Evolutionary conservation across 805 yeast species (phyloP).

Genomic region (Pichia paraexigua): DNA sequence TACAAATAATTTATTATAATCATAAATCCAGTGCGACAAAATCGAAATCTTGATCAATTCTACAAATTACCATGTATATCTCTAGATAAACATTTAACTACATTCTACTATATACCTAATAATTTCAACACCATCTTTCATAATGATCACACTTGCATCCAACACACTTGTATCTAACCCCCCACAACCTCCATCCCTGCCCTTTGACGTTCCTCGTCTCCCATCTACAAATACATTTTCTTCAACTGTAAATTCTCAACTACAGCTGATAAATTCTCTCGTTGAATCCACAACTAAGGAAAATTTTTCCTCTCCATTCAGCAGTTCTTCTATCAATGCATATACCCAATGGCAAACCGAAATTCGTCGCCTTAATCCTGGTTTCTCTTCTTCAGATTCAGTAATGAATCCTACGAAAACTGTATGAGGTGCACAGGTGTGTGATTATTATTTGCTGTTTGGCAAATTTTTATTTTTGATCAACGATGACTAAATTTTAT

Average conservation of each 20-base stretch:
- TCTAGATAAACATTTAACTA: neutral
- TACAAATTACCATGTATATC: no score
- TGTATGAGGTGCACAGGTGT: neutral
- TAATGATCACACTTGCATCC: neutral
- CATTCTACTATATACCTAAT: neutral
- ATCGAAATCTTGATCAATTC: neutral
- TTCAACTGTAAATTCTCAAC: neutral
- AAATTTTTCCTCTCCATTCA: neutral
- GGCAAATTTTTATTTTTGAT: neutral
- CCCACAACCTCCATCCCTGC: neutral
- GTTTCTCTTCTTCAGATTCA: neutral
- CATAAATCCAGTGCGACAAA: neutral
- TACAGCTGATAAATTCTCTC: neutral
- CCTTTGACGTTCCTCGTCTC: neutral
- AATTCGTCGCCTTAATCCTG: constrained; percentile 1
- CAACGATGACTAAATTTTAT: neutral
- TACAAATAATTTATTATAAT: neutral
- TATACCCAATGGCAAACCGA: neutral
- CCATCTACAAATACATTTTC: neutral
- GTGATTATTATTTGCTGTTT: no score
- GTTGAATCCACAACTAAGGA: neutral
- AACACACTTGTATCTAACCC: neutral
- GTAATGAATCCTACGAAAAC: constrained; percentile 2
- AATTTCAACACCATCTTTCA: no score
- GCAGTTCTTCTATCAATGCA: neutral